Base-by-base conservation (phyloP, 805 yeast species). In the Kockiozyma suomiensis region DNA sequence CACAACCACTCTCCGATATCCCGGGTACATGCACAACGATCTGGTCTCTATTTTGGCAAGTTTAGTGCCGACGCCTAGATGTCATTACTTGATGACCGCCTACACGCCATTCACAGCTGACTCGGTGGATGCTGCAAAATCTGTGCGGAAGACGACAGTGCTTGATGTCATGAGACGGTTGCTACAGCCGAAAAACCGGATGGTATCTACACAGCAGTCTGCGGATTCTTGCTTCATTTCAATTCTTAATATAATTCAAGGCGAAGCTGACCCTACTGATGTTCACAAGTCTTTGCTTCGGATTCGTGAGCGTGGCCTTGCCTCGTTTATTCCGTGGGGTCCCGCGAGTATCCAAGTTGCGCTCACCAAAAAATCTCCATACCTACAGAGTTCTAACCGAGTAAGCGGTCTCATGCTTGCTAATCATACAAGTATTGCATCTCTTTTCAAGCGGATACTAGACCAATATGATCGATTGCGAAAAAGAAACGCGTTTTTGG, bases 1-100 rank as follows among this genome's bases (percentile, higher is more conserved):
- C 2, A 89, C 98, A 1, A 89, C 93, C 62, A 88, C 98, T 0
- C 75, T 94, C 47, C 79, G 99, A 66, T 93, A 88, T 72, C 99
- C 99, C 3, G 86, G 94, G 50, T 90, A 90, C 75, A 86, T 91
- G 82, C 92, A 89, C 78, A 88, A 87, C 70, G 90, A 96, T 2
- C 75, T 88, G 66, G 88, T 91, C 41, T 86, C 96, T 50, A 84
- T 94, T 17, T 74, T 90, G 51, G 85, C 97, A 0, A 84, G 93
- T 1, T 74, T 94, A 65, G 82, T 94, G 1, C 97, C 97, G 1
- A 86, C 90, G 0, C 96, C 96, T 0, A 87, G 87, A 47, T 76
- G 88, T 66, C 96, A 90, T 72, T 90, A 88, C 68, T 69, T 88
- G 13, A 79, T 81, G 49, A 86, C 94, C 8, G 81, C 90, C 59